Conservation (phyloP, 768 basidiomycete genomes). For the Botryobasidium botryosum region DNA sequence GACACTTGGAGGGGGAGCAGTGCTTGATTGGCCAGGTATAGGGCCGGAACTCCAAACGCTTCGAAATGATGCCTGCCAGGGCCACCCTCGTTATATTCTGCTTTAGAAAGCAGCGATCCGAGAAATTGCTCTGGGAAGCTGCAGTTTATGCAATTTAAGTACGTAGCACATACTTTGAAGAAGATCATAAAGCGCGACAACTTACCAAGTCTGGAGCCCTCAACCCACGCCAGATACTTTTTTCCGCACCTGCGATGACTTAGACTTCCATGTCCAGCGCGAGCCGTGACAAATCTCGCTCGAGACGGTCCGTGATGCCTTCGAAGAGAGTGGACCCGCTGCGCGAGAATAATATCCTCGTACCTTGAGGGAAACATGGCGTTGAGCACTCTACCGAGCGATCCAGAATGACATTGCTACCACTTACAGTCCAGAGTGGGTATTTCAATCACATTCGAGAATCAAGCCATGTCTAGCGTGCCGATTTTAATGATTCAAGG, state of each 20-base stretch:
- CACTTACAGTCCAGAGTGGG: constrained; percentile 25
- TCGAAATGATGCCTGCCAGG: constrained; percentile 65
- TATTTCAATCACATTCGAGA: constrained; percentile 26
- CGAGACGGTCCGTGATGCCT: constrained; percentile 91
- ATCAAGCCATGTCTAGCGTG: constrained; percentile 54
- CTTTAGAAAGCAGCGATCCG: constrained; percentile 81
- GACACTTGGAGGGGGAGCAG: constrained; percentile 72
- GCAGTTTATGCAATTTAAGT: constrained; percentile 19
- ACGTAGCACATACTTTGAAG: constrained; percentile 19
- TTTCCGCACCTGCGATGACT: constrained; percentile 84
- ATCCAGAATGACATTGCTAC: too few relatives aligned
- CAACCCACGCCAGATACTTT: constrained; percentile 96
- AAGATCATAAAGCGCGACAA: not conserved
- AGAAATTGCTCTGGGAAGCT: constrained; percentile 87
- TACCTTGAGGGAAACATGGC: constrained; percentile 19
- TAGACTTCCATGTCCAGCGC: constrained; percentile 92
- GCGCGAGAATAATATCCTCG: constrained; percentile 64
- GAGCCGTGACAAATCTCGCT: constrained; percentile 76
- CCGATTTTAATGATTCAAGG: too few relatives aligned
- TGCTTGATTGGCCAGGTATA: constrained; percentile 56
- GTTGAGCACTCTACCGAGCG: too few relatives aligned
- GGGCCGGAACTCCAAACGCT: constrained; percentile 54
- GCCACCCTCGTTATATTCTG: constrained; percentile 55
- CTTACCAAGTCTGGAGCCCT: constrained; percentile 48
- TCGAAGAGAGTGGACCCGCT: constrained; percentile 94